Evolutionary conservation across 768 basidiomycete species (phyloP).

Genomic region (Trametes cubensis): DNA sequence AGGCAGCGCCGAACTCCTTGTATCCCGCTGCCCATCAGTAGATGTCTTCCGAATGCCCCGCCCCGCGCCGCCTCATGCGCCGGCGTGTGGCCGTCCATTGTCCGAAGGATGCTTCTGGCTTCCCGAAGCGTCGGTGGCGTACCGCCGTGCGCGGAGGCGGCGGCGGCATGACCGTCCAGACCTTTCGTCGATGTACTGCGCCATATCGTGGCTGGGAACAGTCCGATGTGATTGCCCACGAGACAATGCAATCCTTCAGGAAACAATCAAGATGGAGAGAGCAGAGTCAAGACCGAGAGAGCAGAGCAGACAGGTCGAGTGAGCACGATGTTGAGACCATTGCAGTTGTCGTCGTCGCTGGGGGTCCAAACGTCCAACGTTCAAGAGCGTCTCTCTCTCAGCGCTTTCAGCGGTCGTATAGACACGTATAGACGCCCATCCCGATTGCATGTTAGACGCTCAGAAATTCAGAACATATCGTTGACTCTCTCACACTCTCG

Average conservation of each 20-base stretch:
- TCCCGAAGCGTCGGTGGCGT: conserved; percentile 9
- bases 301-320: background rate
- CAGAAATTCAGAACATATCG: no score
- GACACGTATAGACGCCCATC: background rate
- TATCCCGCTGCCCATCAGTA: conserved; percentile 2
- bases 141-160: conserved; percentile 1
- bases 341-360: background rate
- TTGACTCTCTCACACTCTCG: no score
- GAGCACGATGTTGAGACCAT: background rate
- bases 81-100: background rate
- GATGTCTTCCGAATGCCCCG: conserved; percentile 1
- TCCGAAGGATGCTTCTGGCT: conserved; percentile 1
- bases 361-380: background rate
- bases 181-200: background rate
- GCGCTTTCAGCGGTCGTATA: no score
- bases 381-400: no score
- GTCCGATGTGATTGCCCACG: no score
- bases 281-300: no score
- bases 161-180: background rate
- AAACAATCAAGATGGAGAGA: no score
- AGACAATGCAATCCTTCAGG: no score
- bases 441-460: background rate
- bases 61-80: conserved; percentile 2
- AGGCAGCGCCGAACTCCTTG: conserved; percentile 2
- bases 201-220: background rate